Conservation (phyloP, 805 yeast species). For the Starmerella stigmatis region DNA sequence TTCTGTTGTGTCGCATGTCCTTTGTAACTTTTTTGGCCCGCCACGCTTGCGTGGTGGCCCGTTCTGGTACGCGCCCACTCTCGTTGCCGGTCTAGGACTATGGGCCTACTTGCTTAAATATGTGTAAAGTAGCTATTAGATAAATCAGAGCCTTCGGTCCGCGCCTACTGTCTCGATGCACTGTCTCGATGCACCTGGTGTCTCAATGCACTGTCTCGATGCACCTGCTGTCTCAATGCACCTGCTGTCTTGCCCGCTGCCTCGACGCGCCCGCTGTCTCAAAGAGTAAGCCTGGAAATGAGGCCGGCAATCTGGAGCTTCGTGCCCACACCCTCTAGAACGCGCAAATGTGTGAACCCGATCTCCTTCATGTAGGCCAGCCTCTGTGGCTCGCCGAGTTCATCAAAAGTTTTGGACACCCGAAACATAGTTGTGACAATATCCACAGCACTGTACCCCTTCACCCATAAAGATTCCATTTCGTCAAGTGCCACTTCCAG, state of each 20-base stretch:
- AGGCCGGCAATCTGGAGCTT: constrained; percentile 78
- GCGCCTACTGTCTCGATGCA: too few species aligned
- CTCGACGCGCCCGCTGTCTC: not conserved
- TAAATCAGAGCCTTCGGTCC: too few species aligned
- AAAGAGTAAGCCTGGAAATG: constrained; percentile 43
- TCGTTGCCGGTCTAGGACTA: not conserved
- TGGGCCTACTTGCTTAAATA: not conserved
- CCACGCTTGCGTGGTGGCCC: constrained; percentile 34
- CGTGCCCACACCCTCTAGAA: constrained; percentile 85
- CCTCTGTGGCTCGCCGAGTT: constrained; percentile 55
- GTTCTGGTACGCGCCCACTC: constrained; percentile 5
- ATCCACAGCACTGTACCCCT: constrained; percentile 90
- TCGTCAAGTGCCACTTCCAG: constrained; percentile 58
- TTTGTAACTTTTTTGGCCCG: constrained; percentile 63
- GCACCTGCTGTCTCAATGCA: too few species aligned
- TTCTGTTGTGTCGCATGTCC: constrained; percentile 46
- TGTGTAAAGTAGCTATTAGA: too few species aligned
- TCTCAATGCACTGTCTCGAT: too few species aligned
- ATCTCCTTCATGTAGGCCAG: constrained; percentile 74
- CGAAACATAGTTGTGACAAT: constrained; percentile 82
- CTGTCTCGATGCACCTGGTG: too few species aligned
- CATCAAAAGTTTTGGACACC: constrained; percentile 67
- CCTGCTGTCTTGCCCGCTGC: too few species aligned
- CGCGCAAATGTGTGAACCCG: constrained; percentile 85
- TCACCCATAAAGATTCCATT: constrained; percentile 65